Evolutionary conservation across 805 yeast species (phyloP).

Genomic region (Barnettozyma botsteinii): DNA sequence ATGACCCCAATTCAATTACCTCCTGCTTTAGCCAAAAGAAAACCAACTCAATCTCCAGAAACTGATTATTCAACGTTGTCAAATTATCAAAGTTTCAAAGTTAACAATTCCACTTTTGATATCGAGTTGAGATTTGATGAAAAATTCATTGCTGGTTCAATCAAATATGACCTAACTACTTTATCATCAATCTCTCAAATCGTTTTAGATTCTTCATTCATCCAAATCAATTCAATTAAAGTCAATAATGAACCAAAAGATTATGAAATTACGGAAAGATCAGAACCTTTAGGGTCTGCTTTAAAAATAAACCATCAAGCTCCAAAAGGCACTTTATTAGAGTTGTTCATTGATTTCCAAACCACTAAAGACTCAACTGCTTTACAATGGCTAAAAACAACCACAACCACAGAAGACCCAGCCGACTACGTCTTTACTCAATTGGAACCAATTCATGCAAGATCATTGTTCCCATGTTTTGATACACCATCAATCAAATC

Average conservation of each 20-base stretch:
- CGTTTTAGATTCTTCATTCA: slow-evolving; percentile 64
- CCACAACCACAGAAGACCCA: slow-evolving; percentile 49
- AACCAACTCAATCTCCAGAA: slow-evolving; percentile 40
- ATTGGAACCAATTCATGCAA: slow-evolving; percentile 87
- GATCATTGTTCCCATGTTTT: slow-evolving; percentile 83
- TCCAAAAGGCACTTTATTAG: slow-evolving; percentile 11
- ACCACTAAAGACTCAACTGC: slow-evolving; percentile 81
- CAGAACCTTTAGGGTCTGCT: slow-evolving; percentile 57
- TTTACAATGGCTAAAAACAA: slow-evolving; percentile 69
- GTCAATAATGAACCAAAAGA: slow-evolving; percentile 34
- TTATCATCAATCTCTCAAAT: slow-evolving; percentile 31
- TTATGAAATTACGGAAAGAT: slow-evolving; percentile 35
- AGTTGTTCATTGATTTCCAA: slow-evolving; percentile 44
- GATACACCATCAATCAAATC: slow-evolving; percentile 86
- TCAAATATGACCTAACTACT: slow-evolving; percentile 39
- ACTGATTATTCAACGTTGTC: slow-evolving; percentile 76
- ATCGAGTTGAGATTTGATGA: slow-evolving; percentile 51
- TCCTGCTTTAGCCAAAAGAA: slow-evolving; percentile 23
- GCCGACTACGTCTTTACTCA: slow-evolving; percentile 63
- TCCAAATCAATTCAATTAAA: slow-evolving; percentile 40
- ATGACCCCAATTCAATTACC: slow-evolving; percentile 18
- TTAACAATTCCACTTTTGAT: slow-evolving; percentile 46
- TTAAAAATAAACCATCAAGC: slow-evolving; percentile 26
- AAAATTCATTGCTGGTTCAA: slow-evolving; percentile 49
- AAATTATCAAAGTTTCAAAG: slow-evolving; percentile 50